A percentile compares a stretch with the other conserved stretches of the same genome.
Conservation (phyloP, 129 eudicot genomes). For the Helianthus tuberosus region DNA sequence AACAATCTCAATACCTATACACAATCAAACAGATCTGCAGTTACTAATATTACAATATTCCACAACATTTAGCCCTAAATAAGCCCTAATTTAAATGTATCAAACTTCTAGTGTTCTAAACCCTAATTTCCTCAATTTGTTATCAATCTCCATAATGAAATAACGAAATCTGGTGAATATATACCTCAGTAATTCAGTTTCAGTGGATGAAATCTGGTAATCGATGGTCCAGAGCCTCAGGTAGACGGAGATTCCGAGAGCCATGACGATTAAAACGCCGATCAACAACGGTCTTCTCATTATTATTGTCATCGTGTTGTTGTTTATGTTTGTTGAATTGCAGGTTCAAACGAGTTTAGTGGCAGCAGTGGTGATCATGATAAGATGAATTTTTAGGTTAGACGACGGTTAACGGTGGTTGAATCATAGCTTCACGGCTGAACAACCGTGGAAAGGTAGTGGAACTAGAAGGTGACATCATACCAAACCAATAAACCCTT, state of each 20-base stretch:
- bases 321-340: slow-evolving; percentile 7
- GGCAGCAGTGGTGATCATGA: slow-evolving; percentile 2
- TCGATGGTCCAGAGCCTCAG: slow-evolving; percentile 86
- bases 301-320: slow-evolving; percentile 34
- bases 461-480: slow-evolving; percentile 19
- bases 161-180: neutral
- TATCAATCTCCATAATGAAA: slow-evolving; percentile 1
- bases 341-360: slow-evolving; percentile 8
- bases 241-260: slow-evolving; percentile 67
- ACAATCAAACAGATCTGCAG: neutral
- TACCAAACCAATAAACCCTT: slow-evolving; percentile 23
- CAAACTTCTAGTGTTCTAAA: neutral
- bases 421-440: slow-evolving; percentile 24
- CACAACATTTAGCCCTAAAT: neutral
- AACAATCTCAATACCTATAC: neutral
- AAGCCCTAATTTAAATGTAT: neutral
- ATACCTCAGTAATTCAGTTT: slow-evolving; percentile 70
- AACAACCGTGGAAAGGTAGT: slow-evolving; percentile 29
- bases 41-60: neutral
- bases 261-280: slow-evolving; percentile 52
- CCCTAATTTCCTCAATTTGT: slow-evolving; percentile 20
- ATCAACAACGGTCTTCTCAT: slow-evolving; percentile 46
- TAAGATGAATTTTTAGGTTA: slow-evolving; percentile 7
- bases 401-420: slow-evolving; percentile 22
- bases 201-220: slow-evolving; percentile 64